phyloP scores from a whole-genome alignment of 106 monocot species.

The Dendrobium huoshanense region DNA sequence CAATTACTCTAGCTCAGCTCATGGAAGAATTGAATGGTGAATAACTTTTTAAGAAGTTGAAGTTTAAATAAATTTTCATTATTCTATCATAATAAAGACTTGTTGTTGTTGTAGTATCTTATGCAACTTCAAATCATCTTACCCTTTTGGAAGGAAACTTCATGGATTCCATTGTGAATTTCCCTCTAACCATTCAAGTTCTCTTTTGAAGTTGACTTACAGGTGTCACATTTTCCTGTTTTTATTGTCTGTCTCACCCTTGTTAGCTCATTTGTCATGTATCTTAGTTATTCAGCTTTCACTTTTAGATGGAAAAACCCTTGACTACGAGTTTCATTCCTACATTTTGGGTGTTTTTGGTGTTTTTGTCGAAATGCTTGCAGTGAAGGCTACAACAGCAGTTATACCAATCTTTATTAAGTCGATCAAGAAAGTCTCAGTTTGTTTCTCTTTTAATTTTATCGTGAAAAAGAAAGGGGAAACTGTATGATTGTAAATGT shows the following conservation, averaged over 20 bases:
- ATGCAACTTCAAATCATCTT: background rate
- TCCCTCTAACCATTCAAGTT: background rate
- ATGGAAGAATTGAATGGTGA: background rate
- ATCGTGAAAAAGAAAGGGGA: background rate
- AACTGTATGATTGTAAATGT: background rate
- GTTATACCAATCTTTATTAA: background rate
- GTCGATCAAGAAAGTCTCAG: background rate
- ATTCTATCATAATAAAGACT: too few species aligned
- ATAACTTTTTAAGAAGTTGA: background rate
- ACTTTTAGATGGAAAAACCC: too few species aligned
- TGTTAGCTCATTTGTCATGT: too few species aligned
- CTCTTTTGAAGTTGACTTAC: too few species aligned
- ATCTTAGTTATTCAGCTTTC: too few species aligned
- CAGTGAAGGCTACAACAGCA: background rate
- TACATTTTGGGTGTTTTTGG: background rate
- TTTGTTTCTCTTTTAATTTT: background rate
- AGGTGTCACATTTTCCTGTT: too few species aligned
- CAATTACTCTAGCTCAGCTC: background rate
- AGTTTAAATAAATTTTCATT: background rate
- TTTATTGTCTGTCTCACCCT: too few species aligned
- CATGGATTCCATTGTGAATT: background rate
- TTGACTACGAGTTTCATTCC: background rate
- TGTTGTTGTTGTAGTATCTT: background rate
- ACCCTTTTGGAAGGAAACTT: background rate
- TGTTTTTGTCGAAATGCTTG: background rate